phyloP scores from a whole-genome alignment of 169 alveolate species.

The Babesia ovata region DNA sequence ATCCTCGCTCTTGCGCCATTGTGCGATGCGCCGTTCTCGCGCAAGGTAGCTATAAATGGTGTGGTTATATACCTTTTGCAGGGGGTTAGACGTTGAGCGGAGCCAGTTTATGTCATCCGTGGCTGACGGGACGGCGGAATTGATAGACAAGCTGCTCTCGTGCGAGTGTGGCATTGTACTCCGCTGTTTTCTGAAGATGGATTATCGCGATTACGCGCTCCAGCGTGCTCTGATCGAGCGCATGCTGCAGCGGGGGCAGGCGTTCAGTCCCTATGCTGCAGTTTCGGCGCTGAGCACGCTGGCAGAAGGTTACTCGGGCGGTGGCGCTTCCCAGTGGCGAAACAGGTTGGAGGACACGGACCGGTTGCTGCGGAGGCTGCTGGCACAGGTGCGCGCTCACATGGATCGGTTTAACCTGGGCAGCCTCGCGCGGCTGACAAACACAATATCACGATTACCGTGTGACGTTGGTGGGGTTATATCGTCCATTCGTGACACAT shows the following conservation, averaged over 20 bases:
- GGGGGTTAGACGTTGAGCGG: constrained; percentile 2
- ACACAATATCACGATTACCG: constrained; percentile 15
- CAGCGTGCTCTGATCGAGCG: constrained; percentile 28
- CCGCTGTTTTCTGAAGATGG: constrained; percentile 39
- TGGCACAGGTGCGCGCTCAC: constrained; percentile 16
- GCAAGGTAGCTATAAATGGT: not conserved
- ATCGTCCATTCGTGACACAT: not conserved
- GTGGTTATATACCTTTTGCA: not conserved
- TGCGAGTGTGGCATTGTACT: constrained; percentile 59
- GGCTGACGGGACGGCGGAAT: constrained; percentile 32
- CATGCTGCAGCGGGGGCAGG: constrained; percentile 39
- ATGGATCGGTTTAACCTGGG: constrained; percentile 41
- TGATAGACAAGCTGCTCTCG: constrained; percentile 18
- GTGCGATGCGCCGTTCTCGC: not conserved
- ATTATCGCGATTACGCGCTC: constrained; percentile 15
- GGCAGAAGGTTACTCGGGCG: not conserved
- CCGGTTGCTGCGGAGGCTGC: constrained; percentile 7
- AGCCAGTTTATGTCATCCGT: constrained; percentile 25
- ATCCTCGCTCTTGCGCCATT: constrained; percentile 33
- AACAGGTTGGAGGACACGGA: not conserved
- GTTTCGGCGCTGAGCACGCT: constrained; percentile 39
- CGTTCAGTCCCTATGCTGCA: constrained; percentile 43
- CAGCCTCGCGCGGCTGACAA: constrained; percentile 33
- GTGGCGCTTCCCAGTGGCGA: constrained; percentile 1
- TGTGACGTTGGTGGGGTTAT: constrained; percentile 16